Conservation (phyloP, 345 rosid species). For the Gossypium ekmanianum region DNA sequence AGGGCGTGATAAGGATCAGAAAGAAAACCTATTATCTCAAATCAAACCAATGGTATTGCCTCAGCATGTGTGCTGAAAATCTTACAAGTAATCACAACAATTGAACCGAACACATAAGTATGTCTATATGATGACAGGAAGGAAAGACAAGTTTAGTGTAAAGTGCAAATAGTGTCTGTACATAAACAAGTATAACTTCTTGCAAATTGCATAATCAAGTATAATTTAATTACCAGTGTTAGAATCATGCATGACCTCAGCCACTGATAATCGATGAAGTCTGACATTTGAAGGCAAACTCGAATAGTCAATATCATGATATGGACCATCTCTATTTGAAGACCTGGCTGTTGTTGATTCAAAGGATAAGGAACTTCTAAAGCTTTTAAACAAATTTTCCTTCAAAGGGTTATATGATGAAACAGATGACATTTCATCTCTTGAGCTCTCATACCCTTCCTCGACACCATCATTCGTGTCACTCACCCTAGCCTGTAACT, state of each 20-base stretch:
- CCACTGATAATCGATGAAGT: conserved; percentile 58
- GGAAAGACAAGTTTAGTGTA: neutral
- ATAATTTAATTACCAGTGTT: conserved; percentile 40
- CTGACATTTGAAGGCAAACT: conserved; percentile 59
- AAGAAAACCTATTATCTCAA: conserved; percentile 7
- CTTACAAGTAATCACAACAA: neutral
- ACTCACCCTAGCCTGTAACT: conserved; percentile 67
- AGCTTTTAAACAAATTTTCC: conserved; percentile 56
- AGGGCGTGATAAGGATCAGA: conserved; percentile 17
- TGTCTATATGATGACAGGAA: neutral
- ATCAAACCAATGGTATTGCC: neutral
- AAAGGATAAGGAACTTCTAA: conserved; percentile 78
- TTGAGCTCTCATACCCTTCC: conserved; percentile 88
- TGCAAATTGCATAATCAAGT: neutral
- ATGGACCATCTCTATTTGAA: conserved; percentile 51
- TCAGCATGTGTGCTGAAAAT: neutral
- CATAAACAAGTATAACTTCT: neutral
- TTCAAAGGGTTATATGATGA: conserved; percentile 67
- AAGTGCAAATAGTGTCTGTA: neutral
- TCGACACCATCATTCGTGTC: conserved; percentile 62
- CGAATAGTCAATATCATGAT: conserved; percentile 45
- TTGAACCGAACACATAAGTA: neutral
- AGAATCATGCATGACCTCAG: conserved; percentile 64
- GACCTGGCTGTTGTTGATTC: conserved; percentile 65
- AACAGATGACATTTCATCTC: conserved; percentile 85